Base-by-base conservation (phyloP, 306 rosid genomes). In the Prunus salicina region DNA sequence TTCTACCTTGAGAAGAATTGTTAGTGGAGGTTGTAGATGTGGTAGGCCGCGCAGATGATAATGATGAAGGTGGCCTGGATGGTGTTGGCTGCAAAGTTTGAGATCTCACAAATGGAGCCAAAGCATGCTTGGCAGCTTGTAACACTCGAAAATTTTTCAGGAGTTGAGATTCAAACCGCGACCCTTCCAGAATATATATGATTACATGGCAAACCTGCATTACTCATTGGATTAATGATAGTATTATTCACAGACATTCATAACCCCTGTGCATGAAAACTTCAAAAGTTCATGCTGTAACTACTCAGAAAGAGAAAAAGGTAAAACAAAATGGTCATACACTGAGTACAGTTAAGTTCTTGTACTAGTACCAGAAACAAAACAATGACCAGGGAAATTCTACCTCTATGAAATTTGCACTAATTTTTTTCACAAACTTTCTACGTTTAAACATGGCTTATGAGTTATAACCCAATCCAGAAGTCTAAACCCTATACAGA, bases 171-270 rank as follows among this genome's bases (percentile, higher is more conserved):
- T 86, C 91, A 79, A 94, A 87, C 66, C 84, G 89, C 22, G 88
- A 89, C 11, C 97, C 96, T 78, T 94, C 98, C 82, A 89, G 89
- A 85, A 89, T 83, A 76, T 88, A 87, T 84, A 94, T 60, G 77
- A 94, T 81, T 61, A 91, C 87, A 86, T 91, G 98, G 73, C 96
- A 94, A 79, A 94, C 98, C 97, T 94, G 96, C 91, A 91, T 84
- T 77, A 75, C 86, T 82, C 88, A 14, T 66, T 25, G 55, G 71
- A 72, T 75, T 34, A 72, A 65, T 34, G 30, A 82, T 65, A 75
- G 75, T 73, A 53, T 71, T 28, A 69, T 1, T 8, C 71, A 53
- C 53, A 41, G 57, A 50, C 71, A 24, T 74, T 71, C 43, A 51
- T 30, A 46, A 0, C 24, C 7, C 58, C 53, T 43, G 18, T 65